These are phyloP conservation scores for Zymoseptoria brevis DNA, from an alignment of 2,329 filamentous ascomycete genomes.

Conservation along the genomic window DNA sequence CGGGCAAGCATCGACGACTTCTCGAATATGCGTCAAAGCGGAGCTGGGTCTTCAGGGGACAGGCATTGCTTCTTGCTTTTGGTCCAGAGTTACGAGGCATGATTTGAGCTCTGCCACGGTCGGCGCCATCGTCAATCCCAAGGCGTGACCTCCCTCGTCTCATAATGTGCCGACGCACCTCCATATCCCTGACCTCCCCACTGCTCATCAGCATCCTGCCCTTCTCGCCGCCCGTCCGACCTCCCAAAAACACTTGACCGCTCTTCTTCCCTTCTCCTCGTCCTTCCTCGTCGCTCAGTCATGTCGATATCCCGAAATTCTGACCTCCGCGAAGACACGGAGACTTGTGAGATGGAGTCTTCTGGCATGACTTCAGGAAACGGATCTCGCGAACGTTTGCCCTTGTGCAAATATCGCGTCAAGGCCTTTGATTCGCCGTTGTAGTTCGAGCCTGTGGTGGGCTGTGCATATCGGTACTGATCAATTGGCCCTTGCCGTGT, in stretches of 20 bases:
- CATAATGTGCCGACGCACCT: background rate
- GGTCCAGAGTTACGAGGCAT: background rate
- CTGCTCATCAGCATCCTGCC: background rate
- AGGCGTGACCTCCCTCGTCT: conserved; percentile 8
- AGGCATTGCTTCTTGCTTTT: too few relatives aligned
- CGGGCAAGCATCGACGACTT: too few relatives aligned
- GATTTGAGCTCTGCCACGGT: background rate
- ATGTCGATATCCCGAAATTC: background rate
- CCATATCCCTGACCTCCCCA: background rate
- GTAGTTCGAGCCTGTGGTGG: background rate
- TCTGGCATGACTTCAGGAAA: conserved; percentile 4
- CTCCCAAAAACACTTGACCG: background rate
- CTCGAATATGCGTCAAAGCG: too few relatives aligned
- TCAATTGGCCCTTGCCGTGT: background rate
- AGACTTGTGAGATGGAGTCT: conserved; percentile 15
- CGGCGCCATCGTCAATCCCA: background rate
- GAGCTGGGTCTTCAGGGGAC: too few relatives aligned
- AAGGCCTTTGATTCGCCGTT: background rate
- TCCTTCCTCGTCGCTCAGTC: conserved; percentile 1
- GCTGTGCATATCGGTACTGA: background rate
- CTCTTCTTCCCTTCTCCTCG: conserved; percentile 1
- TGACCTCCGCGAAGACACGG: conserved; percentile 4
- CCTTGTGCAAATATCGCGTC: background rate
- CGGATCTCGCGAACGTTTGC: background rate
- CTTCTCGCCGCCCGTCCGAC: background rate